phyloP scores from a whole-genome alignment of 116 monocot genomes.

The Dioscorea cayenensis region DNA sequence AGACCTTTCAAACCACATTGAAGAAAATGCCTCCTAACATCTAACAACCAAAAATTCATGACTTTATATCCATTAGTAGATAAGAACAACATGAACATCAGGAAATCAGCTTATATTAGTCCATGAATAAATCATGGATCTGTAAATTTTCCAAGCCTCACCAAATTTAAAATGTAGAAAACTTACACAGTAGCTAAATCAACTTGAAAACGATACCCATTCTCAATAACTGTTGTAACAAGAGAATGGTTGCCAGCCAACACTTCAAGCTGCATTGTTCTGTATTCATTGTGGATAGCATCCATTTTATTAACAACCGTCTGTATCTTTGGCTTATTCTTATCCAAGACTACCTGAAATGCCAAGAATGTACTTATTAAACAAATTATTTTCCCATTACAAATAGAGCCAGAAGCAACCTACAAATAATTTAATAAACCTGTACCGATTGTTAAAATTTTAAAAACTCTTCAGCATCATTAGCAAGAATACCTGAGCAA shows the following conservation, averaged over 20 bases:
- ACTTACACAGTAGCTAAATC: constrained; percentile 76
- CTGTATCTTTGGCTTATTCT: constrained; percentile 85
- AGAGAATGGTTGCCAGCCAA: constrained; percentile 91
- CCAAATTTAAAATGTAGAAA: background rate
- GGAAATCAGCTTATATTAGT: background rate
- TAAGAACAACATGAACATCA: too few relatives aligned
- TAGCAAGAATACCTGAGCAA: constrained; percentile 55
- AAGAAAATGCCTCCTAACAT: background rate
- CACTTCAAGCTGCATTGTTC: constrained; percentile 94
- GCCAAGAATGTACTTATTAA: background rate
- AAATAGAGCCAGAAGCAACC: background rate
- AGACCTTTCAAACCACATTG: background rate
- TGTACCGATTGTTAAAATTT: background rate
- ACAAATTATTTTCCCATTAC: background rate
- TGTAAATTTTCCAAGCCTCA: background rate
- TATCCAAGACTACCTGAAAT: constrained; percentile 83
- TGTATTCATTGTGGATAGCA: constrained; percentile 80
- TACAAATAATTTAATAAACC: background rate
- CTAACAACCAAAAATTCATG: background rate
- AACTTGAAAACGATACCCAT: constrained; percentile 77
- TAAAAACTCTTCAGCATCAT: background rate
- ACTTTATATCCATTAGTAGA: too few relatives aligned
- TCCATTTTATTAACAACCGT: constrained; percentile 94
- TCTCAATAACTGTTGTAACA: constrained; percentile 80
- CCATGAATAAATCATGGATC: background rate